Percentiles rank a stretch among this genome's conserved stretches.
These are phyloP conservation scores for Pseudophaeomoniella oleicola DNA, from an alignment of 2,329 filamentous ascomycete genomes.

Conservation along the genomic window DNA sequence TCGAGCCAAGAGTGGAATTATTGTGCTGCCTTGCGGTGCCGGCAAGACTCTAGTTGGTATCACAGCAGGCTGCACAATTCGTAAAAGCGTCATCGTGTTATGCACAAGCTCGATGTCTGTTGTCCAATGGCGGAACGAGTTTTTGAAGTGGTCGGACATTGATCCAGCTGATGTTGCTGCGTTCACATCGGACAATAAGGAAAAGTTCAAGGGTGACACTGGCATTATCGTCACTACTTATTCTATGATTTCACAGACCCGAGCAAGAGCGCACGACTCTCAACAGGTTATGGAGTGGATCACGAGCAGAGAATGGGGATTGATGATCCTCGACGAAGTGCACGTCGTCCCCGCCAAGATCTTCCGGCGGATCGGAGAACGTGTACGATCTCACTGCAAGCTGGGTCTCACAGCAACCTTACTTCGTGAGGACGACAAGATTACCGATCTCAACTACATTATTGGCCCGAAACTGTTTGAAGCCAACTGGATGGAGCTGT, in stretches of 20 bases:
- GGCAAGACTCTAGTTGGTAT: constrained; percentile 98
- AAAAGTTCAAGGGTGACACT: constrained; percentile 70
- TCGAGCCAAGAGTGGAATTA: constrained; percentile 91
- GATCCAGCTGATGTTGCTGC: constrained; percentile 84
- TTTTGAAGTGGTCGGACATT: constrained; percentile 98
- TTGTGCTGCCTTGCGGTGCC: constrained; percentile 88
- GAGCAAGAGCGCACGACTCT: constrained; percentile 77
- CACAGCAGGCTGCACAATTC: constrained; percentile 92
- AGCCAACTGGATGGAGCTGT: constrained; percentile 98
- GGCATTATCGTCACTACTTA: constrained; percentile 97
- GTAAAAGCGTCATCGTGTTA: constrained; percentile 88
- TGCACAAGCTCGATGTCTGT: constrained; percentile 98
- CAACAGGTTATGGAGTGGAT: constrained; percentile 98
- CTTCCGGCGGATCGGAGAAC: constrained; percentile 84
- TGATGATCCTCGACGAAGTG: constrained; percentile 95
- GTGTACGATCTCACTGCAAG: constrained; percentile 90
- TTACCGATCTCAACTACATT: constrained; percentile 89
- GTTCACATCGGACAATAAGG: constrained; percentile 89
- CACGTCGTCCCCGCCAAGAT: constrained; percentile 96
- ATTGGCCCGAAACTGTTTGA: constrained; percentile 97
- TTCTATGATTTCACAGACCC: constrained; percentile 91
- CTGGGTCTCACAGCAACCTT: constrained; percentile 87
- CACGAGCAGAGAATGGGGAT: constrained; percentile 77
- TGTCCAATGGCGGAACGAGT: constrained; percentile 91
- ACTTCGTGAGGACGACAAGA: constrained; percentile 94